Evolutionary conservation across 371 early-diverging fungal species (phyloP).

Genomic region (Mortierella sp.): DNA sequence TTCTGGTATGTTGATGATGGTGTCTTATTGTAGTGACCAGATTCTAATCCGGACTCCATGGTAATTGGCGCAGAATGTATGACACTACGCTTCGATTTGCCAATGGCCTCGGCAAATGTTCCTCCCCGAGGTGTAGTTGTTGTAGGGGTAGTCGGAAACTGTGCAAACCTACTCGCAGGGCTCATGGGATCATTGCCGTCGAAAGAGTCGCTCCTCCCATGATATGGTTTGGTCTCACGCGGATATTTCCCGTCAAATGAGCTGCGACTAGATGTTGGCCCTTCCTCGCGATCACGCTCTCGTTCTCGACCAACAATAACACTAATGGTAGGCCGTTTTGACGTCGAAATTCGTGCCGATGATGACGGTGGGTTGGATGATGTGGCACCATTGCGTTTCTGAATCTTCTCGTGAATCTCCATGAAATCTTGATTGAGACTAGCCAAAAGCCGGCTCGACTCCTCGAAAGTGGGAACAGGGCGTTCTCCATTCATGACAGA

Average conservation of each 20-base stretch:
- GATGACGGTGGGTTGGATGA: neutral
- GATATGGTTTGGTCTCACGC: constrained; percentile 9
- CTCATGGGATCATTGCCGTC: constrained; percentile 22
- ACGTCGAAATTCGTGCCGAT: constrained; percentile 2
- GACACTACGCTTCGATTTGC: constrained; percentile 18
- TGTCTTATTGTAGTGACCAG: constrained; percentile 11
- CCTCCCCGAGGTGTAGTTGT: constrained; percentile 8
- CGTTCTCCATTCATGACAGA: constrained; percentile 28
- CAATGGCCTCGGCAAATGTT: constrained; percentile 23
- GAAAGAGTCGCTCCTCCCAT: constrained; percentile 9
- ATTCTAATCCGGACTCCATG: constrained; percentile 4
- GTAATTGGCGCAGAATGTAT: constrained; percentile 15
- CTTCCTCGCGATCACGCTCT: constrained; percentile 7
- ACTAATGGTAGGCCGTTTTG: constrained; percentile 4
- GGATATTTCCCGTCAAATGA: constrained; percentile 20
- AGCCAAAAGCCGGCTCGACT: constrained; percentile 33
- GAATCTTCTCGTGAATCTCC: constrained; percentile 34
- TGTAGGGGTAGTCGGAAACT: too few relatives aligned
- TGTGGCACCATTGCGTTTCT: constrained; percentile 16
- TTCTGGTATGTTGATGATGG: neutral
- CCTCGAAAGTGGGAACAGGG: constrained; percentile 31
- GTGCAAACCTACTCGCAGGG: constrained; percentile 12
- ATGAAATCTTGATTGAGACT: constrained; percentile 42
- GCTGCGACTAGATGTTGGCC: constrained; percentile 19
- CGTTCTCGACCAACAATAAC: too few relatives aligned